Base-by-base conservation (phyloP, 2,329 filamentous ascomycete species). In the Capronia coronata region DNA sequence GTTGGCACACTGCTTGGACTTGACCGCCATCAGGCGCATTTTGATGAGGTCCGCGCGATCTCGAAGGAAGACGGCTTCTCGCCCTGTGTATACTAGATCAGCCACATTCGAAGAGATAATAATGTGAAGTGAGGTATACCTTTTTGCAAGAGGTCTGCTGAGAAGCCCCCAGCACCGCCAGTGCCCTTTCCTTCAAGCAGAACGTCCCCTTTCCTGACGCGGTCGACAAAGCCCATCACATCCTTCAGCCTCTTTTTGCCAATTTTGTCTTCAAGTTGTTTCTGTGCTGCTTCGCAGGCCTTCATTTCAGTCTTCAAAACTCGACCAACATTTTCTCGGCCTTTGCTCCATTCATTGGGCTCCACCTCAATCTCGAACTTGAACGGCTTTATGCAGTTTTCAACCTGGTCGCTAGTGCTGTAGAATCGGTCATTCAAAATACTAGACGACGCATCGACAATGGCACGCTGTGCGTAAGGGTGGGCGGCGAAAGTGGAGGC, bases 361-460 rank as follows among this genome's bases (percentile, higher is more conserved):
- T 95, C 88, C 38, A 98, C 83, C 61, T 98, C 93, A 51, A 98
- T 94, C 55, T 96, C 89, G 60, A 91, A 97, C 66, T 98, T 98
- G 74, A 91, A 98, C 0, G 94, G 93, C 68, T 98, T 98, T 69
- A 98, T 94, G 65, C 91, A 98, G 65, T 97, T 97, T 68, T 98
- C 93, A 1, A 98, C 87, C 69, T 97, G 93, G 63, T 98, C 94
- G 56, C 87, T 93, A 1, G 94, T 98, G 68, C 91, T 93, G 70
- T 96, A 97, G 57, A 94, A 95, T 11, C 91, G 78, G 62, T 98
- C 93, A 58, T 93, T 93, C 10, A 98, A 72, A 46, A 98, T 97
- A 21, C 82, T 85, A 0, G 87, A 86, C 1, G 89, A 88, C 1
- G 93, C 90, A 60, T 96, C 89, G 41, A 82, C 86, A 58, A 98